Percentiles rank a stretch among this genome's conserved stretches.
Evolutionary conservation across 768 basidiomycete genomes (phyloP).

Genomic region (Dictyophora rubrovolvata): DNA sequence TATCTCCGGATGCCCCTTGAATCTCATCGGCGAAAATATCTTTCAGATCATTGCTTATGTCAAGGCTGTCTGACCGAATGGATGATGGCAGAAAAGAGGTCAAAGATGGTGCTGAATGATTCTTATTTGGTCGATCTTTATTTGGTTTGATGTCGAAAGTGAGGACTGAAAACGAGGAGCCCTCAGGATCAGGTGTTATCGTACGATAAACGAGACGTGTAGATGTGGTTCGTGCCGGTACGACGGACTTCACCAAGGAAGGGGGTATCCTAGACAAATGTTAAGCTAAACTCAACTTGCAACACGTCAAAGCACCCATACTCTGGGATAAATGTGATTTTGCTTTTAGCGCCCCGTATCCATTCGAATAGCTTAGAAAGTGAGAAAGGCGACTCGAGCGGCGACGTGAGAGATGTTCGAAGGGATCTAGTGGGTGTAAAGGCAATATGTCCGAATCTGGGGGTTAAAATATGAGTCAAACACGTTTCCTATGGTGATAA

Average conservation of each 20-base stretch:
- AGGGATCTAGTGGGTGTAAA: not conserved
- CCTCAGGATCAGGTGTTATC: slow-evolving; percentile 13
- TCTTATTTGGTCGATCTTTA: slow-evolving; percentile 16
- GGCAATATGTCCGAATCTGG: slow-evolving; percentile 7
- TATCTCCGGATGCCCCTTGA: not conserved
- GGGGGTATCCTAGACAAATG: slow-evolving; percentile 28
- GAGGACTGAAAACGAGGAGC: slow-evolving; percentile 2
- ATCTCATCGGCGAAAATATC: not conserved
- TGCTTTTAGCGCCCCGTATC: slow-evolving; percentile 26
- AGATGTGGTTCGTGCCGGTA: slow-evolving; percentile 24
- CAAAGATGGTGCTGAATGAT: not conserved
- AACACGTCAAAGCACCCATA: slow-evolving; percentile 19
- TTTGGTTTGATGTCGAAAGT: slow-evolving; percentile 28
- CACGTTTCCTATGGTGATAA: not conserved
- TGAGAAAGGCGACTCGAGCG: slow-evolving; percentile 31
- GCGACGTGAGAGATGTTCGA: slow-evolving; percentile 34
- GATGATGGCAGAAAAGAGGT: slow-evolving; percentile 1
- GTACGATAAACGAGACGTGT: slow-evolving; percentile 43
- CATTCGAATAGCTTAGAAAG: slow-evolving; percentile 37
- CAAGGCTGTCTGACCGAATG: not conserved
- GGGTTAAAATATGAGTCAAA: not conserved
- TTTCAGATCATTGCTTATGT: not conserved
- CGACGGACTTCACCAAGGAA: slow-evolving; percentile 22
- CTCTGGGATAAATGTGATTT: slow-evolving; percentile 44
- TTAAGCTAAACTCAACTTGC: not conserved